phyloP scores from a whole-genome alignment of 2,329 filamentous ascomycete genomes.

The Alternaria arbusti region DNA sequence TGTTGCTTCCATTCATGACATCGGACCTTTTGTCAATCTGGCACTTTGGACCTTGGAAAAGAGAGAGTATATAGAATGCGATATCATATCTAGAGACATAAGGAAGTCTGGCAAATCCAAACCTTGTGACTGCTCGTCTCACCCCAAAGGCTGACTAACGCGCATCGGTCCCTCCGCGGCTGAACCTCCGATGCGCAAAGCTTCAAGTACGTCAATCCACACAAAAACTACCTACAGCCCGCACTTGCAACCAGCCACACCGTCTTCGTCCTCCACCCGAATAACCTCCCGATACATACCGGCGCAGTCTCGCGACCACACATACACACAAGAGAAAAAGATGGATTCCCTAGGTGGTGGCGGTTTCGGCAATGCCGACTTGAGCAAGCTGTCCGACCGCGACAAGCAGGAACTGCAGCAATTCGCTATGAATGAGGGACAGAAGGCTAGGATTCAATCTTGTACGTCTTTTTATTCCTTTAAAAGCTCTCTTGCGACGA shows the following conservation, averaged over 20 bases:
- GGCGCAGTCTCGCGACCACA: conserved; percentile 8
- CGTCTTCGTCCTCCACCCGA: neutral
- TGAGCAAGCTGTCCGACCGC: conserved; percentile 76
- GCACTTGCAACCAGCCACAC: neutral
- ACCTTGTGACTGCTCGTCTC: too few species aligned
- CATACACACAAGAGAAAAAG: conserved; percentile 1
- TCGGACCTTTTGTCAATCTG: too few species aligned
- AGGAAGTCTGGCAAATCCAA: too few species aligned
- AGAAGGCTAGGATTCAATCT: conserved; percentile 76
- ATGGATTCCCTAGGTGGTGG: conserved; percentile 52
- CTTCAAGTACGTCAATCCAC: neutral
- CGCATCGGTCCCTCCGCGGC: neutral
- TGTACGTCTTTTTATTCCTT: conserved; percentile 24
- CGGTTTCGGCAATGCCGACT: conserved; percentile 62
- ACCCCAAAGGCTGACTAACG: neutral
- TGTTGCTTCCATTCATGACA: rapidly evolving
- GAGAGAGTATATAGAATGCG: too few species aligned
- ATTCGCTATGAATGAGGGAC: conserved; percentile 82
- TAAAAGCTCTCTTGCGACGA: neutral
- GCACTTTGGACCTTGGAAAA: too few species aligned
- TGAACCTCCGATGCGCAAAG: neutral
- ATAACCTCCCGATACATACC: conserved; percentile 1
- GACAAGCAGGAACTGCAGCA: conserved; percentile 89
- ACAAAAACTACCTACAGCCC: neutral
- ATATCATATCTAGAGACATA: too few species aligned